A percentile compares a stretch with the other conserved stretches of the same genome.
phyloP scores from a whole-genome alignment of 129 eudicot species.

The Chrysanthemum makinoi region DNA sequence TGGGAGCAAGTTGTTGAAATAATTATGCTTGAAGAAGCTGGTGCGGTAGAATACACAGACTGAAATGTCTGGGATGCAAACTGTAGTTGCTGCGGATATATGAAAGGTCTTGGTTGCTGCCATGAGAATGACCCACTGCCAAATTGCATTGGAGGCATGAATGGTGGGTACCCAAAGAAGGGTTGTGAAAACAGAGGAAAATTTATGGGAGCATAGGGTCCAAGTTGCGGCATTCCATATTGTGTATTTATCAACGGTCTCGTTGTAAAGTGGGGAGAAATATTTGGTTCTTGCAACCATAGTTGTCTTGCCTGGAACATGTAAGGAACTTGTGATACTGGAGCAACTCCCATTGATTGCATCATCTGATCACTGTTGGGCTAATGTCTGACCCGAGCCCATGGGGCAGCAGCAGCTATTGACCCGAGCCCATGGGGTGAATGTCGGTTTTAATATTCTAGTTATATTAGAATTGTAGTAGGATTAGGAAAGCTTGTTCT shows the following conservation, averaged over 20 bases:
- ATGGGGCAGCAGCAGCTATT: too few species aligned
- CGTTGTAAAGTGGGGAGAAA: not conserved
- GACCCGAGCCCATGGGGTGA: too few species aligned
- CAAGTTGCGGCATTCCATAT: constrained; percentile 10
- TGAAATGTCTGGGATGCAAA: constrained; percentile 12
- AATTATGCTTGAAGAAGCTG: constrained; percentile 6
- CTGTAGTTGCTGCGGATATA: constrained; percentile 12
- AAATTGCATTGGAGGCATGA: constrained; percentile 13
- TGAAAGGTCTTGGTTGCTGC: constrained; percentile 16
- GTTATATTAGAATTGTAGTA: too few species aligned
- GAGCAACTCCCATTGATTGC: constrained; percentile 12
- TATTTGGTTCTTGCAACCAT: constrained; percentile 9
- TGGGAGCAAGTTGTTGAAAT: constrained; percentile 11
- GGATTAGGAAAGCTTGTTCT: too few species aligned
- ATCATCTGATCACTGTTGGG: constrained; percentile 26
- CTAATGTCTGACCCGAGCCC: too few species aligned
- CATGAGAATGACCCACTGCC: constrained; percentile 2
- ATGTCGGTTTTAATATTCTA: too few species aligned
- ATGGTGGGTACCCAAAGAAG: constrained; percentile 11
- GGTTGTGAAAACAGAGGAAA: constrained; percentile 8
- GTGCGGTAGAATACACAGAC: constrained; percentile 5
- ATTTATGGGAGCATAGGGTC: constrained; percentile 10
- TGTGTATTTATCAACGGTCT: constrained; percentile 13
- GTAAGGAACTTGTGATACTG: constrained; percentile 8
- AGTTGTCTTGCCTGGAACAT: not conserved